Conservation (phyloP, 2,329 filamentous ascomycete species). For the Escovopsis weberi region DNA sequence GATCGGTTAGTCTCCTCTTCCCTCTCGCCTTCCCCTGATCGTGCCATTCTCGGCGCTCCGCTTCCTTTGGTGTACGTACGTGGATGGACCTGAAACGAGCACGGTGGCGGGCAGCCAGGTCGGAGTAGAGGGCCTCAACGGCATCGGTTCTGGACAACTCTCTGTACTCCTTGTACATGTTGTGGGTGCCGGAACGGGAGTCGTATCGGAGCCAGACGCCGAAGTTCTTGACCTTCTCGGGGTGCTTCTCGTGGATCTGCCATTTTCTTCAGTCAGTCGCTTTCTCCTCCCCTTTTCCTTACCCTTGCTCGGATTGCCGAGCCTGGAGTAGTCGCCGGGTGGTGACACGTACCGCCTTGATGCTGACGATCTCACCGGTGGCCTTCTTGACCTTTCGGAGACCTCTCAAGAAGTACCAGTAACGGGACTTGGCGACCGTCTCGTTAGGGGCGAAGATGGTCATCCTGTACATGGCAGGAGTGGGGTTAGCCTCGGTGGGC, state of each 20-base stretch:
- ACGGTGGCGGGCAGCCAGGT: constrained; percentile 97
- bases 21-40: neutral
- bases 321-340: neutral
- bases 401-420: constrained; percentile 99
- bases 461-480: constrained; percentile 99
- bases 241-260: constrained; percentile 96
- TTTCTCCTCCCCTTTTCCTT: too few species aligned
- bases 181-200: constrained; percentile 98
- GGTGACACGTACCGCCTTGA: constrained; percentile 63
- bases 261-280: constrained; percentile 5
- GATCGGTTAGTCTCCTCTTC: constrained; percentile 3
- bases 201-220: constrained; percentile 99
- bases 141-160: constrained; percentile 94
- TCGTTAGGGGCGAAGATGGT: constrained; percentile 97
- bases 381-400: constrained; percentile 99
- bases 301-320: too few species aligned
- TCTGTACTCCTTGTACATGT: constrained; percentile 99
- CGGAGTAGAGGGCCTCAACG: constrained; percentile 94
- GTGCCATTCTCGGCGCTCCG: neutral
- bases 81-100: constrained; percentile 97
- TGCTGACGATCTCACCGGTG: constrained; percentile 94
- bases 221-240: constrained; percentile 99
- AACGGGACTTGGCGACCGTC: constrained; percentile 98
- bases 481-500: constrained; percentile 93
- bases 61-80: constrained; percentile 44